Evolutionary conservation across 2,329 filamentous ascomycete species (phyloP), one percentile per base, ranked within the genome.

Genomic region (Fusarium succisae): DNA sequence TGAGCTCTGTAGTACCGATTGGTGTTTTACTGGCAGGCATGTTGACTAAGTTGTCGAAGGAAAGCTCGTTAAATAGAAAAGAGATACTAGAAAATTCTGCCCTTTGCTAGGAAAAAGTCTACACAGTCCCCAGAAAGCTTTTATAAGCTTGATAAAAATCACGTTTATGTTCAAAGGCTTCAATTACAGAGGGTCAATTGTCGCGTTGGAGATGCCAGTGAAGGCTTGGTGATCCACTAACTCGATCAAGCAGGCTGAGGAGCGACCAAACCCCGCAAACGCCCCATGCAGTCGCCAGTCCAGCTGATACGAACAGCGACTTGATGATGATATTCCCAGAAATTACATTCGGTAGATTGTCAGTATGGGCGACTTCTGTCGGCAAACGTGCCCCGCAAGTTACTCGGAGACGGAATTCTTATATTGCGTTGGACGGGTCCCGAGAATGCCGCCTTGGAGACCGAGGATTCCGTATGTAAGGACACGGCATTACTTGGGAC

Each of bases 201-300:
- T 39, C 8, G 0, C 7, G 2, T 15, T 28, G 20, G 24, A 39
- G 24, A 35, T 47, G n/a, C 9, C 20, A 20, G 20, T 37, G 18
- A 39, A n/a, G 2, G 22, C 39, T 18, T 15, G 12, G n/a, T 39
- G 18, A 26, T 24, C 4, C 35, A 41, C 45, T 53, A 60, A 32
- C 44, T 60, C 17, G 17, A 41, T 53, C 32, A 15, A 39, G 57
- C 35, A 60, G 35, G 44, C 17, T 32, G 45, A 60, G 57, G 57
- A 60, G 57, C 56, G 44, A 7, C 13, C 17, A 18, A 8, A 22
- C 44, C 35, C 26, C 57, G 44, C 44, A 53, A 35, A 20, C n/a
- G 28, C n/a, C 13, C 24, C 10, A 14, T n/a, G 5, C 30, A 12
- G 10, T 59, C 30, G 7, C 18, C 7, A 24, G 20, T 38, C 18